These are phyloP conservation scores for Aspergillus olivimuriae DNA, from an alignment of 495 filamentous ascomycete species.

Conservation along the genomic window DNA sequence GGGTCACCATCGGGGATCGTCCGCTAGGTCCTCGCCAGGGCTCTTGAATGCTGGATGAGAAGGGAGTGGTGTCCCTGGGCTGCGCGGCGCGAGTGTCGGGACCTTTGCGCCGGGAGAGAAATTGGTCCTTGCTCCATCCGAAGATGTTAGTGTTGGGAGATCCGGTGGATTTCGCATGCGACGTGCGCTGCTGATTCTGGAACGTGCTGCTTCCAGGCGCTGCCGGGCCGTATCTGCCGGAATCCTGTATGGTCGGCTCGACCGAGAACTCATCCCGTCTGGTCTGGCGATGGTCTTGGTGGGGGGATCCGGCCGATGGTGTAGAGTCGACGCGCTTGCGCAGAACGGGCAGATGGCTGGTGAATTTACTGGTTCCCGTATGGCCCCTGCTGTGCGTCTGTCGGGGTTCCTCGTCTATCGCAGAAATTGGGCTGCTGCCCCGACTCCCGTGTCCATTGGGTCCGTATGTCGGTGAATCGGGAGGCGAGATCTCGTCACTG, in stretches of 20 bases:
- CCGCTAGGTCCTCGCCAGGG: constrained; percentile 49
- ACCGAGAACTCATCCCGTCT: constrained; percentile 47
- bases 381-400: constrained; percentile 6
- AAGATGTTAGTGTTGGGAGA: constrained; percentile 21
- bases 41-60: constrained; percentile 25
- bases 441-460: constrained; percentile 12
- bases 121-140: constrained; percentile 28
- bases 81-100: constrained; percentile 24
- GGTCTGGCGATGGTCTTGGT: constrained; percentile 11
- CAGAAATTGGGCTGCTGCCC: constrained; percentile 41
- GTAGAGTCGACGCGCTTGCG: constrained; percentile 12
- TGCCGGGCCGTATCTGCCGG: constrained; percentile 20
- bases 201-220: constrained; percentile 18
- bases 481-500: constrained; percentile 37
- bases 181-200: no score
- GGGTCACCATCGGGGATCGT: constrained; percentile 35
- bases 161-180: constrained; percentile 11
- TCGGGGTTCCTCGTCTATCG: constrained; percentile 31
- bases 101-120: constrained; percentile 23
- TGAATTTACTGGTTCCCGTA: constrained; percentile 11
- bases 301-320: constrained; percentile 1
- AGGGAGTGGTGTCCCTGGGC: constrained; percentile 16
- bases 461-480: constrained; percentile 28
- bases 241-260: constrained; percentile 35
- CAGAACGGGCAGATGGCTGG: constrained; percentile 19